Evolutionary conservation across 2,329 filamentous ascomycete species (phyloP).

Genomic region (Chalara sp.): DNA sequence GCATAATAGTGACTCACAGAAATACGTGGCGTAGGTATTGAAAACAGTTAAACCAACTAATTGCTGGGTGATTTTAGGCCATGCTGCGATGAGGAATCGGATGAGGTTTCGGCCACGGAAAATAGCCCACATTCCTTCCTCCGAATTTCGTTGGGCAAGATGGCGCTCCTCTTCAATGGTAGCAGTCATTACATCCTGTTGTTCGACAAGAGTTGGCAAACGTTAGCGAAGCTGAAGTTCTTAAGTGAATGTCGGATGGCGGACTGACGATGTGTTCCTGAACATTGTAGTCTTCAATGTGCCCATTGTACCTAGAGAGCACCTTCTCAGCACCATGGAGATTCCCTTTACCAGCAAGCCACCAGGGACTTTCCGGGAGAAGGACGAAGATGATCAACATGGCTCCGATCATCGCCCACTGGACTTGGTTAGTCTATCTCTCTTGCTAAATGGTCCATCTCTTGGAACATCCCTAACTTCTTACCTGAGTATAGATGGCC

Average conservation of each 20-base stretch:
- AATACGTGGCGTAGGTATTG: constrained; percentile 14
- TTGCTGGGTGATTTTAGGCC: constrained; percentile 17
- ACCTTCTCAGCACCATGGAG: constrained; percentile 20
- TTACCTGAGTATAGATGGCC: constrained; percentile 36
- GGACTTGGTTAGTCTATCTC: constrained; percentile 2
- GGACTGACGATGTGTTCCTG: constrained; percentile 24
- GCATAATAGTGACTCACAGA: constrained; percentile 1
- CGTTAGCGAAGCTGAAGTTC: no score
- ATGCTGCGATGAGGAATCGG: constrained; percentile 26
- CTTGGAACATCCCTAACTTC: not conserved
- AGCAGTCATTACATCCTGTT: constrained; percentile 12
- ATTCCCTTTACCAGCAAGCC: constrained; percentile 30
- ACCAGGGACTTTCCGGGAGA: constrained; percentile 35
- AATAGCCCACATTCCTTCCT: constrained; percentile 24
- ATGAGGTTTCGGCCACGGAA: constrained; percentile 26
- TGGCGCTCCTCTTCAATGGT: constrained; percentile 22
- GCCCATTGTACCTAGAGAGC: constrained; percentile 16
- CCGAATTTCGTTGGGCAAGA: constrained; percentile 17
- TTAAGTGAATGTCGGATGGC: not conserved
- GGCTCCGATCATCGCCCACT: constrained; percentile 38
- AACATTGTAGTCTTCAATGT: constrained; percentile 23
- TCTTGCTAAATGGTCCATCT: not conserved
- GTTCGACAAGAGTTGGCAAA: not conserved
- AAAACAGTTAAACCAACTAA: constrained; percentile 16
- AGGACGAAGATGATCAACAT: constrained; percentile 33